Evolutionary conservation across 2,329 filamentous ascomycete species (phyloP), one percentile per base, ranked within the genome.

Genomic region (Claviceps pusilla): DNA sequence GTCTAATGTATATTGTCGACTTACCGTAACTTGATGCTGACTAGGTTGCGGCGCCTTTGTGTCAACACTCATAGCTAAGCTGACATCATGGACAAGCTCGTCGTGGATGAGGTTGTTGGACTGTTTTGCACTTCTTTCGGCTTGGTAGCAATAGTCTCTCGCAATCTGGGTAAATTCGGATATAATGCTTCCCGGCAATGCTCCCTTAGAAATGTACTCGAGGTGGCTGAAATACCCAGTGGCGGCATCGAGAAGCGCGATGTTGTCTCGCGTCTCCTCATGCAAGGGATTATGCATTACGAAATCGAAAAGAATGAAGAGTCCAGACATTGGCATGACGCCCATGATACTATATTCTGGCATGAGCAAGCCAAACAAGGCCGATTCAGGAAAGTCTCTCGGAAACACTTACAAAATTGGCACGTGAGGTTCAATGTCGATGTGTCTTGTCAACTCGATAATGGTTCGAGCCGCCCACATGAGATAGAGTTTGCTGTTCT

Each of bases 361-460:
- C 12, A 45, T 42, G 7, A 35, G 53, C 50, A 48, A 46, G 31
- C 28, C 7, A 7, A 48, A 41, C 19, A 19, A 39, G 28, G 1
- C 5, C 1, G 24, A 4, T 11, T 5, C 31, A 14, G 48, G 29
- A 1, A 9, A 24, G 7, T 9, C 1, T 1, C 7, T n/a, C 16
- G 31, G 2, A 3, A 28, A 3, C 19, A 48, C 61, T 61, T 61
- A 70, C 68, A 64, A 69, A 11, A 67, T 57, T 3, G 68, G 64
- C 1, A 65, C 62, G 42, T 69, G 62, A 1, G 65, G 59, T 41
- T 65, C 62, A 0, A 65, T 56, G 42, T 71, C 67, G 46, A 71
- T 65, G 48, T 62, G 62, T 35, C 55, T 58, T 1, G 63, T 66
- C n/a, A 70, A 54, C 45, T 70, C 67, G 28, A 69, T 60, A 4